phyloP scores from a whole-genome alignment of 2,329 filamentous ascomycete genomes.

The Trichoderma sp. region DNA sequence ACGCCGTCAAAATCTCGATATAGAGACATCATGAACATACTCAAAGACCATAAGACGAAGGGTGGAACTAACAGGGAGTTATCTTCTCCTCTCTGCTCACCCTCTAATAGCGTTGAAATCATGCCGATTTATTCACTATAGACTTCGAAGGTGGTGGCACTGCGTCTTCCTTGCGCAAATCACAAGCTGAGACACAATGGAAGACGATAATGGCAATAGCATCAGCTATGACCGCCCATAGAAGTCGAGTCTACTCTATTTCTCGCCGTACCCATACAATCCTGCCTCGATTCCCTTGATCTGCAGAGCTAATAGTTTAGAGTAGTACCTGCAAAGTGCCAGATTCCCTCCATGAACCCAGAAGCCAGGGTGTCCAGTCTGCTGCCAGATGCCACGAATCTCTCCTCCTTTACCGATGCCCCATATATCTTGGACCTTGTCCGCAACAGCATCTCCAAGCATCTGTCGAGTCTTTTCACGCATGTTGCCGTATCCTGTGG shows the following conservation, averaged over 20 bases:
- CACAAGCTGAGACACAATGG: too few relatives aligned
- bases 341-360: conserved; percentile 67
- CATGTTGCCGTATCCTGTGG: conserved; percentile 68
- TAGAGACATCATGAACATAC: too few relatives aligned
- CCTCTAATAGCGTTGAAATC: too few relatives aligned
- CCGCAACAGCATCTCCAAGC: conserved; percentile 59
- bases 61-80: too few relatives aligned
- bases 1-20: too few relatives aligned
- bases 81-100: too few relatives aligned
- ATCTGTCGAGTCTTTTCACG: conserved; percentile 57
- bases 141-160: too few relatives aligned
- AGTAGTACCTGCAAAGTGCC: conserved; percentile 59
- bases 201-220: too few relatives aligned
- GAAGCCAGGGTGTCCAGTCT: conserved; percentile 59
- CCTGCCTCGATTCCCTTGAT: conserved; percentile 46
- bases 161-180: too few relatives aligned
- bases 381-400: conserved; percentile 55
- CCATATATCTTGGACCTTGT: conserved; percentile 58
- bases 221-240: too few relatives aligned
- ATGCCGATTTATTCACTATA: too few relatives aligned
- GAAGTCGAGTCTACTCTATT: conserved; percentile 21
- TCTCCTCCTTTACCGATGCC: conserved; percentile 58
- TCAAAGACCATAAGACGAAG: too few relatives aligned
- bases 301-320: conserved; percentile 51
- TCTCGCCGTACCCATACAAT: conserved; percentile 34